Conservation (phyloP, 106 monocot species). For the Platanthera guangdongensis region DNA sequence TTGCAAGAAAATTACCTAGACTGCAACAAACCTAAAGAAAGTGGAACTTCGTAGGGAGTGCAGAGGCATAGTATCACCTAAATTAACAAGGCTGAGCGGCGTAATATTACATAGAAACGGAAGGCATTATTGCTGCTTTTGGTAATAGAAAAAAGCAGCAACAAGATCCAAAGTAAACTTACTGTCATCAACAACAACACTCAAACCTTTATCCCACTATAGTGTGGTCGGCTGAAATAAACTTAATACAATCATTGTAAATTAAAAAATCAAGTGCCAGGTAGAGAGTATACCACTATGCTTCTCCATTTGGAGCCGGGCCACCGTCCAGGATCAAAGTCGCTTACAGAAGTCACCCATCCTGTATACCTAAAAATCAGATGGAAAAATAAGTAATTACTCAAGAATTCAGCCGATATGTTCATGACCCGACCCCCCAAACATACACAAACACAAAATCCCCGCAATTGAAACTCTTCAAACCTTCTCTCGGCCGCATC, state of each 20-base stretch:
- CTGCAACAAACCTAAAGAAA: no score
- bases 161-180: background rate
- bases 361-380: slow-evolving; percentile 51
- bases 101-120: background rate
- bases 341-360: slow-evolving; percentile 53
- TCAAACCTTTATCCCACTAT: no score
- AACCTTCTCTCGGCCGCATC: slow-evolving; percentile 89
- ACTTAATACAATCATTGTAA: no score
- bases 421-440: background rate
- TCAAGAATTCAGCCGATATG: background rate
- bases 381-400: background rate
- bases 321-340: slow-evolving; percentile 70
- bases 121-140: background rate
- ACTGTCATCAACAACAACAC: no score
- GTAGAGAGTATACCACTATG: background rate
- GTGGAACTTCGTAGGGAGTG: background rate
- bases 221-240: no score
- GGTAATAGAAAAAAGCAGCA: background rate
- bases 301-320: slow-evolving; percentile 75
- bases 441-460: background rate
- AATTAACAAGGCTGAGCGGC: background rate
- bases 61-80: background rate
- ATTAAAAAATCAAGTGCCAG: background rate
- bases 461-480: background rate
- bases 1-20: no score